phyloP scores from a whole-genome alignment of 257 asterid species.

The Ocimum tenuiflorum region DNA sequence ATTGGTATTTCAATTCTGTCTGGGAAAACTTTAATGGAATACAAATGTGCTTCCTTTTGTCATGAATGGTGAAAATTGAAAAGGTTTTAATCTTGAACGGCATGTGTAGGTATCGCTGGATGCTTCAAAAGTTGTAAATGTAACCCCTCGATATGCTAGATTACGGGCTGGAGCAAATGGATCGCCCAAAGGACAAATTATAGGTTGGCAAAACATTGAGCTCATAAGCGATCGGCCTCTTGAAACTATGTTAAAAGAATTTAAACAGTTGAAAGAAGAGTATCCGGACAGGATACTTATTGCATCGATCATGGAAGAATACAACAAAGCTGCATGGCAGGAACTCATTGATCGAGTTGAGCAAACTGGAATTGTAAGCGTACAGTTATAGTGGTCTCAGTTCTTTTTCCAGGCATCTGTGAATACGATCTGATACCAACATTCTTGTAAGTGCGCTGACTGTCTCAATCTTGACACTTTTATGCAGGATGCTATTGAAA shows the following conservation, averaged over 20 bases:
- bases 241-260: conserved; percentile 84
- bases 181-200: conserved; percentile 74
- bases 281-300: conserved; percentile 87
- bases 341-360: conserved; percentile 86
- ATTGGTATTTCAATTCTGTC: background rate
- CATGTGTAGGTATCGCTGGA: conserved; percentile 70
- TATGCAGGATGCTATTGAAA: conserved; percentile 77
- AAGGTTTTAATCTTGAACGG: background rate
- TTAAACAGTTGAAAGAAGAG: conserved; percentile 72
- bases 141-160: conserved; percentile 87
- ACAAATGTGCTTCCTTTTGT: background rate
- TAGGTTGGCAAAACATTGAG: conserved; percentile 94
- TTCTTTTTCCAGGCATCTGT: background rate
- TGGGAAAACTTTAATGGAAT: background rate
- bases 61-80: background rate
- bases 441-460: background rate
- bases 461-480: conserved; percentile 9
- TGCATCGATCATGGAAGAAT: conserved; percentile 98
- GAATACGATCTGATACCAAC: background rate
- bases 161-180: conserved; percentile 71
- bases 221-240: conserved; percentile 91
- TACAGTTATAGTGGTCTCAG: background rate
- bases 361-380: conserved; percentile 83
- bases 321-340: conserved; percentile 80
- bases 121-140: conserved; percentile 83